A percentile compares a stretch with the other conserved stretches of the same genome.
Evolutionary conservation across 2,329 filamentous ascomycete genomes (phyloP).

Genomic region (Neofusicoccum sp.): DNA sequence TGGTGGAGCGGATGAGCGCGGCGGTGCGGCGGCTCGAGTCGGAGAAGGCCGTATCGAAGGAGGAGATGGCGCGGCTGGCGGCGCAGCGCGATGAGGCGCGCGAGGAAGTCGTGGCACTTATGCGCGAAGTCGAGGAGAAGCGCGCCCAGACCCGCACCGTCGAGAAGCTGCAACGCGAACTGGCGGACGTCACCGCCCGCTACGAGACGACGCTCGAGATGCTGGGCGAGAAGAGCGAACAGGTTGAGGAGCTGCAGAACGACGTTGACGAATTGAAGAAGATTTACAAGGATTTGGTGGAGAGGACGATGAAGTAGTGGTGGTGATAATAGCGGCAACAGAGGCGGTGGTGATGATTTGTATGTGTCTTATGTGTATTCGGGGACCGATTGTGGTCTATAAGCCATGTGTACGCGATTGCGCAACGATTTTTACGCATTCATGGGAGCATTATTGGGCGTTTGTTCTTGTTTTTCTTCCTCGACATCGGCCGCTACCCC

Average conservation of each 20-base stretch:
- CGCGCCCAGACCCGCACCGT: slow-evolving; percentile 60
- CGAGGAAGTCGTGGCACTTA: slow-evolving; percentile 84
- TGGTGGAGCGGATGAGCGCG: slow-evolving; percentile 94
- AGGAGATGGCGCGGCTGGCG: slow-evolving; percentile 77
- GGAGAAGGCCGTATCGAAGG: slow-evolving; percentile 84
- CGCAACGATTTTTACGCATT: slow-evolving; percentile 9
- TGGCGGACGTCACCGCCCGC: slow-evolving; percentile 67
- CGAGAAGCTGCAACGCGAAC: slow-evolving; percentile 63
- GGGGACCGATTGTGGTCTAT: background rate
- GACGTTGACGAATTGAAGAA: slow-evolving; percentile 92
- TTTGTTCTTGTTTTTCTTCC: background rate
- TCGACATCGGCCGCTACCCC: no score
- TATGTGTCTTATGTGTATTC: background rate
- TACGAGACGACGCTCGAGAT: slow-evolving; percentile 93
- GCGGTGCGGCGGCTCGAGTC: slow-evolving; percentile 87
- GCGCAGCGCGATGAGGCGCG: slow-evolving; percentile 89
- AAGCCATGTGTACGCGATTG: background rate
- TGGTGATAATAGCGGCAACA: background rate
- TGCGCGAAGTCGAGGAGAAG: slow-evolving; percentile 79
- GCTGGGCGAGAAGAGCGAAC: slow-evolving; percentile 94
- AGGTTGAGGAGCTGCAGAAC: slow-evolving; percentile 83
- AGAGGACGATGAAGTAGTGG: slow-evolving; percentile 69
- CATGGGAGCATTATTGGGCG: slow-evolving; percentile 1
- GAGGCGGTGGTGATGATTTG: background rate
- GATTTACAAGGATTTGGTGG: slow-evolving; percentile 91